phyloP scores from a whole-genome alignment of 768 basidiomycete genomes.

The Russula lepida region DNA sequence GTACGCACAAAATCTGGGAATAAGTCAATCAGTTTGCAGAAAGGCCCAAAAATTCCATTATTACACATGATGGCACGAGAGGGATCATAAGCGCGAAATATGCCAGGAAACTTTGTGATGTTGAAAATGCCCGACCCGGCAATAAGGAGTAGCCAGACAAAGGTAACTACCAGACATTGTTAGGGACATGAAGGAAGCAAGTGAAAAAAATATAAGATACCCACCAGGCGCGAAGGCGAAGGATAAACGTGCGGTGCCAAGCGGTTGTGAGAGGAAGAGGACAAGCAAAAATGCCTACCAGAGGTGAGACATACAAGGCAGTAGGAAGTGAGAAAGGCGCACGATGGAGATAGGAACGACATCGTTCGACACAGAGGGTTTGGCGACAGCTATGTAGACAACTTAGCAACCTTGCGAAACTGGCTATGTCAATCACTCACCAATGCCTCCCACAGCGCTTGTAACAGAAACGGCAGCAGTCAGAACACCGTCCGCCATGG shows the following conservation, averaged over 20 bases:
- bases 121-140: conserved; percentile 50
- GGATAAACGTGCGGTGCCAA: conserved; percentile 48
- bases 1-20: conserved; percentile 56
- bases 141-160: conserved; percentile 48
- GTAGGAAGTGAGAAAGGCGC: conserved; percentile 16
- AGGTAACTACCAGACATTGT: conserved; percentile 34
- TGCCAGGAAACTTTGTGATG: conserved; percentile 43
- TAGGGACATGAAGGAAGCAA: not conserved
- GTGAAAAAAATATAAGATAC: conserved; percentile 11
- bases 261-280: conserved; percentile 51
- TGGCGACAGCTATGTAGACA: conserved; percentile 38
- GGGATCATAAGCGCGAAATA: conserved; percentile 61
- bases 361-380: conserved; percentile 36
- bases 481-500: conserved; percentile 60
- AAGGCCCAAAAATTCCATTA: not conserved
- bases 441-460: conserved; percentile 58
- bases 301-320: not conserved
- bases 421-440: not conserved
- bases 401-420: not conserved
- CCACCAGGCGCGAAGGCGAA: conserved; percentile 47
- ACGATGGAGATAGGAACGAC: conserved; percentile 56
- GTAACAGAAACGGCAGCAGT: conserved; percentile 65
- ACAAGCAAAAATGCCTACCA: conserved; percentile 43
- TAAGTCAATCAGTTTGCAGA: not conserved
- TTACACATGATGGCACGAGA: conserved; percentile 54